phyloP scores from a whole-genome alignment of 768 basidiomycete species.

The Mycena crocata region DNA sequence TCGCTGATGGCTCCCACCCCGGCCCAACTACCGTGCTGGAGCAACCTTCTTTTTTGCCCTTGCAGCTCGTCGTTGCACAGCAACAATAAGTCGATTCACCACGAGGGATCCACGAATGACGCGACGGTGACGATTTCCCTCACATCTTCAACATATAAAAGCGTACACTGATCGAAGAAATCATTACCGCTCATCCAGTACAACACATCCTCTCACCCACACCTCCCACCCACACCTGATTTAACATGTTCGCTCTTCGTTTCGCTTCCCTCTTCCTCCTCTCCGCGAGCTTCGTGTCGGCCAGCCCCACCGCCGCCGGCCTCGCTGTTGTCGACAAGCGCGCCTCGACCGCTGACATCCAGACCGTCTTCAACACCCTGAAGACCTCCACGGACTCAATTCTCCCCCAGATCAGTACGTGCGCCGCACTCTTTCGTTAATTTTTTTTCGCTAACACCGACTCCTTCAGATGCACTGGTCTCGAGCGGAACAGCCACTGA shows the following conservation, averaged over 20 bases:
- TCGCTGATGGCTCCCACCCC: constrained; percentile 14
- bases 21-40: no score
- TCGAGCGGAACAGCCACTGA: constrained; percentile 30
- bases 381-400: constrained; percentile 34
- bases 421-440: background rate
- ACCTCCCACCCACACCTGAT: constrained; percentile 1
- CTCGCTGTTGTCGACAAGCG: constrained; percentile 18
- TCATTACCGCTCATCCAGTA: constrained; percentile 6
- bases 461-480: constrained; percentile 19
- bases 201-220: background rate
- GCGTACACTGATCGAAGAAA: background rate
- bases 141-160: background rate
- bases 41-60: no score
- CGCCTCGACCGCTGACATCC: constrained; percentile 35
- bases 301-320: constrained; percentile 15
- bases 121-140: background rate
- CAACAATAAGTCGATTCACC: background rate
- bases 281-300: constrained; percentile 28
- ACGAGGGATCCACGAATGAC: background rate
- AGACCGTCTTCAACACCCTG: constrained; percentile 34
- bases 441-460: background rate
- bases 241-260: constrained; percentile 32
- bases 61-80: background rate
- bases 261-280: constrained; percentile 22
- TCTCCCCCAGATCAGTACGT: constrained; percentile 38